Conservation (phyloP, 2,329 filamentous ascomycete genomes). For the Penicillium brasilianum region DNA sequence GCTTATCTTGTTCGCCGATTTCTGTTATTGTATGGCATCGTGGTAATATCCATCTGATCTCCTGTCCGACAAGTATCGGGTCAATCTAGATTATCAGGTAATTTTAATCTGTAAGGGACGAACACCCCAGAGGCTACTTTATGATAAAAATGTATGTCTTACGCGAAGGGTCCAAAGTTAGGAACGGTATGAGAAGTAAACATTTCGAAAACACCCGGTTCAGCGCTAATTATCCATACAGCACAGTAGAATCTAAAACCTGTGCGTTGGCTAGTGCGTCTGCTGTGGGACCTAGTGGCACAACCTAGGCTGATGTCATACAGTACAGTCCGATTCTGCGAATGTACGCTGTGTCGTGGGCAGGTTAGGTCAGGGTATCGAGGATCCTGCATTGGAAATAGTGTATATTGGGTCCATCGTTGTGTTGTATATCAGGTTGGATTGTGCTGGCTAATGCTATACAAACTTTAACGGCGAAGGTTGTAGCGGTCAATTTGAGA, state of each 20-base stretch:
- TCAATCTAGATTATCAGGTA: too few species aligned
- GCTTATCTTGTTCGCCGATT: background rate
- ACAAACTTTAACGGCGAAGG: too few species aligned
- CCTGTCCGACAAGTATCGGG: too few species aligned
- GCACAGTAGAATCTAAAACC: background rate
- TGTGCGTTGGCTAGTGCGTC: background rate
- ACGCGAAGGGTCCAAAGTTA: too few species aligned
- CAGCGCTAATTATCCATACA: background rate
- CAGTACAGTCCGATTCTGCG: background rate
- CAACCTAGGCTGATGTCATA: background rate
- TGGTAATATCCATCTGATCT: too few species aligned
- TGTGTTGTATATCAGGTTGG: too few species aligned
- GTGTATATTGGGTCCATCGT: too few species aligned
- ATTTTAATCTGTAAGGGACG: too few species aligned
- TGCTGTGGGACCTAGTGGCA: background rate
- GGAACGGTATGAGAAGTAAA: background rate
- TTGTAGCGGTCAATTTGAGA: background rate
- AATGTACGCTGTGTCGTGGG: background rate
- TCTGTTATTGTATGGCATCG: background rate
- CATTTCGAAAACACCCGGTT: background rate
- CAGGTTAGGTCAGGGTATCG: background rate
- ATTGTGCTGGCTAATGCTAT: too few species aligned
- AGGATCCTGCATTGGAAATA: too few species aligned
- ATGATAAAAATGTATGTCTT: too few species aligned
- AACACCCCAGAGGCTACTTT: too few species aligned